Percentiles rank a stretch among this genome's conserved stretches.
Conservation (phyloP, 2,329 filamentous ascomycete genomes). For the Diplodia sapinea region DNA sequence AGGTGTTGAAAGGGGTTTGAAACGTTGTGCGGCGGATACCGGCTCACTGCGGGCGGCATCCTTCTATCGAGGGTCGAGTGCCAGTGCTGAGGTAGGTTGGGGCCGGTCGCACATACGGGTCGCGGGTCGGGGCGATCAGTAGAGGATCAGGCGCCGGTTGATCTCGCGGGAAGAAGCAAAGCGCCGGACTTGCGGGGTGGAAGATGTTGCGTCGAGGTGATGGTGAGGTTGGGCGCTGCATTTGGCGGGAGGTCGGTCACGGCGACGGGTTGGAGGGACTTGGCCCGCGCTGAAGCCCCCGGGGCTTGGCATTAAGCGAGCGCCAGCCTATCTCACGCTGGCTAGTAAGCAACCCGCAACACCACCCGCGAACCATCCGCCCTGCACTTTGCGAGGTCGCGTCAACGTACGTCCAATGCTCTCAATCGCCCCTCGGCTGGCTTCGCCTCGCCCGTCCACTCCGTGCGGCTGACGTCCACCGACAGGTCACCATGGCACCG, state of each 20-base stretch:
- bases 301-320: not conserved
- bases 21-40: slow-evolving; percentile 64
- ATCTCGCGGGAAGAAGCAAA: not conserved
- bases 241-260: slow-evolving; percentile 26
- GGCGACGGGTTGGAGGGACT: slow-evolving; percentile 3
- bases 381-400: slow-evolving; percentile 18
- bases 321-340: slow-evolving; percentile 6
- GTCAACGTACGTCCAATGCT: slow-evolving; percentile 9
- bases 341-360: slow-evolving; percentile 16
- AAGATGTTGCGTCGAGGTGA: slow-evolving; percentile 8
- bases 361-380: slow-evolving; percentile 18
- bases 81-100: slow-evolving; percentile 21
- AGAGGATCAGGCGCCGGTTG: slow-evolving; percentile 19
- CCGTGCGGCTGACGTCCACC: slow-evolving; percentile 6
- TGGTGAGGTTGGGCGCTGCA: slow-evolving; percentile 13
- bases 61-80: slow-evolving; percentile 33
- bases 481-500: slow-evolving; percentile 55
- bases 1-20: slow-evolving; percentile 65
- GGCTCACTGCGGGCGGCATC: slow-evolving; percentile 65
- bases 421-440: not conserved
- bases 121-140: slow-evolving; percentile 17
- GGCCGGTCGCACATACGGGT: slow-evolving; percentile 29
- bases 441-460: not conserved
- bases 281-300: slow-evolving; percentile 6
- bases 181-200: not conserved